A percentile compares a stretch with the other conserved stretches of the same genome.
These are phyloP conservation scores for Ustilago tritici DNA, from an alignment of 1,284 basidiomycete genomes.

Conservation along the genomic window DNA sequence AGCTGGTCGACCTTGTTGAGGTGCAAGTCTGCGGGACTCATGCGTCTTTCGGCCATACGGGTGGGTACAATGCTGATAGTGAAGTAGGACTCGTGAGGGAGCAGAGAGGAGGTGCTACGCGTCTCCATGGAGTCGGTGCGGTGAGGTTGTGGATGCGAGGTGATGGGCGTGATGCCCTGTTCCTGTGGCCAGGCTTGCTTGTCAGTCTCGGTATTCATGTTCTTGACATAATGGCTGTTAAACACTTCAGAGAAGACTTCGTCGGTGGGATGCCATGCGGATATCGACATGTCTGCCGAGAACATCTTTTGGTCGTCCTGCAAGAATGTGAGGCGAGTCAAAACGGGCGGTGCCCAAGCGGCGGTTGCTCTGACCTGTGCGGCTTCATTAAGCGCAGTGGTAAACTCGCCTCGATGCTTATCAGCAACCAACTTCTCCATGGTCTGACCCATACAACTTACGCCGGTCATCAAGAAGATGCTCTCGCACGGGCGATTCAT, in stretches of 20 bases:
- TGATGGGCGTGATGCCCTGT: background rate
- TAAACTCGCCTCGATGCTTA: constrained; percentile 26
- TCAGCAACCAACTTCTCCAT: constrained; percentile 54
- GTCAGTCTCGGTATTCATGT: constrained; percentile 20
- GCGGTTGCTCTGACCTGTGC: constrained; percentile 37
- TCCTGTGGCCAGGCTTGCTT: constrained; percentile 13
- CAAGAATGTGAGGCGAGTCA: constrained; percentile 56
- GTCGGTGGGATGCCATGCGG: constrained; percentile 64
- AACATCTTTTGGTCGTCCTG: constrained; percentile 52
- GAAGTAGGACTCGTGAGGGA: constrained; percentile 60
- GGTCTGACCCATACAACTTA: constrained; percentile 54
- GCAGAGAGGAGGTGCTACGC: constrained; percentile 18
- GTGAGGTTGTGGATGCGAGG: background rate
- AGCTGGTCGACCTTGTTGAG: constrained; percentile 49
- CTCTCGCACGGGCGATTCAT: constrained; percentile 63
- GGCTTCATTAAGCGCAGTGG: constrained; percentile 56
- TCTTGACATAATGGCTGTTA: constrained; percentile 37
- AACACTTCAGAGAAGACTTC: constrained; percentile 58
- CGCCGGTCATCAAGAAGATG: constrained; percentile 50
- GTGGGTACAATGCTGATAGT: constrained; percentile 56
- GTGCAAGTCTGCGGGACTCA: constrained; percentile 46
- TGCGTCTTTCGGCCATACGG: constrained; percentile 47
- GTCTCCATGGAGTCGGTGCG: constrained; percentile 27
- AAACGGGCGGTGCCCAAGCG: constrained; percentile 48
- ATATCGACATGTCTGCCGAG: constrained; percentile 54